Base-by-base conservation (phyloP, 1,284 basidiomycete species). In the Macrocybe sp. region DNA sequence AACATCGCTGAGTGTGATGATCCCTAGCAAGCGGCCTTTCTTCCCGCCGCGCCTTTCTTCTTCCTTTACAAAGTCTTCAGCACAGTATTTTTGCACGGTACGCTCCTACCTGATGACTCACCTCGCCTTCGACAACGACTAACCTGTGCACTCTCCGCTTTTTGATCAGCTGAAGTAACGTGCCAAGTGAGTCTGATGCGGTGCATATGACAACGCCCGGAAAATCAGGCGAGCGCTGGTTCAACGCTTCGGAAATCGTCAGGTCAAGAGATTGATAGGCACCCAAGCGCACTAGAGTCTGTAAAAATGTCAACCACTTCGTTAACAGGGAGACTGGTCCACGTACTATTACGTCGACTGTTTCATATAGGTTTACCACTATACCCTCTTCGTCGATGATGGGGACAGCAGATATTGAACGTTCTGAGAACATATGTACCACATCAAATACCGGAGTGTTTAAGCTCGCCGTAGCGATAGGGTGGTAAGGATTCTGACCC, bases 371-470 rank as follows among this genome's bases (percentile, higher is more conserved):
- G 64, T 99, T 96, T 49, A 99, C 82, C 32, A 99, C 97, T 48
- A 95, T 81, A 7, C 96, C 97, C 3, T 94, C 81, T 49, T 91
- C 85, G 61, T 97, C 92, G 16, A 99, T 77, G 60, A 99, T 97
- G 3, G 97, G 97, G 7, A 99, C 96, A 2, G 96, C 95, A 16
- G 92, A 96, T 57, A 99, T 97, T 10, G 93, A 89, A 33, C 87
- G 79, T 65, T 96, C 92, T 1, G 92, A 97, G 64, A 99, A 99
- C 88, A 97, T 94, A 65, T 99, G 97, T 0, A 99, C 97, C 44
- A 99, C 92, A 61, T 98, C 94, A 60, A 97, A 97, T 0, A 99
- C 97, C 12, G 92, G 89, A 1, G 96, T 98, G 52, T 86, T 74
- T 57, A 97, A 74, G 7, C 85, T 96, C 2, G 97, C 97, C 0